phyloP scores from a whole-genome alignment of 495 filamentous ascomycete genomes.

The Talaromyces wortmannii region DNA sequence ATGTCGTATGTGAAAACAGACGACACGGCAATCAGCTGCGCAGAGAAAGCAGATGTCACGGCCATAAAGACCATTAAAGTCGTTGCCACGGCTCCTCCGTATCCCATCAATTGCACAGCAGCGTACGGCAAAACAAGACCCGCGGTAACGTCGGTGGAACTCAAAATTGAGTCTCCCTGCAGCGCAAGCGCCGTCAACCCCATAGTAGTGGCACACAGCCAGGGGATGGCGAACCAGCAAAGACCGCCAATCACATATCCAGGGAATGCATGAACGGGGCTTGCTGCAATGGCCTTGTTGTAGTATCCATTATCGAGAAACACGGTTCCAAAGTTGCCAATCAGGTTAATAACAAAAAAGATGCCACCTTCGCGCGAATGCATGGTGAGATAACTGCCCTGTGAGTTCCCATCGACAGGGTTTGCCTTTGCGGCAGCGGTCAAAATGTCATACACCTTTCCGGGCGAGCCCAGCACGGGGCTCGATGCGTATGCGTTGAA shows the following conservation, averaged over 20 bases:
- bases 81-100: conserved; percentile 77
- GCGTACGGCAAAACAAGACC: conserved; percentile 87
- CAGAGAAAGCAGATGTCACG: conserved; percentile 83
- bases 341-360: conserved; percentile 95
- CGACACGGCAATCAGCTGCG: conserved; percentile 86
- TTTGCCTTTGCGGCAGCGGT: conserved; percentile 60
- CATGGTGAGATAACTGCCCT: conserved; percentile 90
- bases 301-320: conserved; percentile 82
- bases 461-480: conserved; percentile 69
- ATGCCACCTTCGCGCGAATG: conserved; percentile 77
- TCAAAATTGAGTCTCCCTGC: conserved; percentile 67
- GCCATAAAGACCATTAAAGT: conserved; percentile 94
- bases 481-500: conserved; percentile 80
- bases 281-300: conserved; percentile 93
- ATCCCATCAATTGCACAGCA: conserved; percentile 81
- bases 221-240: conserved; percentile 94
- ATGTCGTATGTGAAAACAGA: conserved; percentile 94
- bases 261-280: conserved; percentile 80
- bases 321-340: conserved; percentile 75
- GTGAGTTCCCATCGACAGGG: conserved; percentile 79
- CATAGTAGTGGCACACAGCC: conserved; percentile 89
- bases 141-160: conserved; percentile 68
- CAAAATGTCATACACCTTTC: conserved; percentile 74
- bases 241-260: conserved; percentile 90
- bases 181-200: conserved; percentile 83